Conservation (phyloP, 1,284 basidiomycete species). For the Cutaneotrichosporon cyanovorans region DNA sequence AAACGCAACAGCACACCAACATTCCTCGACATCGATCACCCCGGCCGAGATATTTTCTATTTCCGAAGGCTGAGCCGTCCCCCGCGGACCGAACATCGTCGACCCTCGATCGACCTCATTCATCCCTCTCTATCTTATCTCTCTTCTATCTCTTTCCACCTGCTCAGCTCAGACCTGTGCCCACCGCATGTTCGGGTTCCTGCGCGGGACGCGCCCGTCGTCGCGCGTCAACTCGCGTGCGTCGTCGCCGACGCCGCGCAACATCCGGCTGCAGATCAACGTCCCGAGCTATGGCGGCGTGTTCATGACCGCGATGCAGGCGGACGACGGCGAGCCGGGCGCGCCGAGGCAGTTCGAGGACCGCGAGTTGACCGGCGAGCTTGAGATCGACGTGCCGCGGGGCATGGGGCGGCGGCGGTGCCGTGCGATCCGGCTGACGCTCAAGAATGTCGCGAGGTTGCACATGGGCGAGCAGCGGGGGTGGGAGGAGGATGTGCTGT, state of each 20-base stretch:
- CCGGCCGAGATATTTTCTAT: no score
- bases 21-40: no score
- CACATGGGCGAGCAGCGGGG: slow-evolving; percentile 22
- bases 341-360: not conserved
- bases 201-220: slow-evolving; percentile 2
- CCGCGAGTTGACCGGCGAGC: slow-evolving; percentile 21
- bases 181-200: slow-evolving; percentile 12
- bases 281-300: slow-evolving; percentile 17
- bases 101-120: no score
- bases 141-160: no score
- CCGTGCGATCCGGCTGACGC: slow-evolving; percentile 27
- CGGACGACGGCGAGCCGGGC: not conserved
- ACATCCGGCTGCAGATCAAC: slow-evolving; percentile 14
- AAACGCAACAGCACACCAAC: no score
- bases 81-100: no score
- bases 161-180: no score
- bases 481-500: slow-evolving; percentile 27
- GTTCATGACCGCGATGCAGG: slow-evolving; percentile 10
- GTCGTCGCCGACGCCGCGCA: slow-evolving; percentile 5
- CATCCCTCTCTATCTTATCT: not conserved
- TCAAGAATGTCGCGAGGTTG: slow-evolving; percentile 17
- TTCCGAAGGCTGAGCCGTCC: no score
- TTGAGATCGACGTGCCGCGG: slow-evolving; percentile 23
- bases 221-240: slow-evolving; percentile 9
- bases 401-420: slow-evolving; percentile 20